Evolutionary conservation across 257 asterid species (phyloP), one percentile per base, ranked within the genome.

Genomic region (Echites panduratus): DNA sequence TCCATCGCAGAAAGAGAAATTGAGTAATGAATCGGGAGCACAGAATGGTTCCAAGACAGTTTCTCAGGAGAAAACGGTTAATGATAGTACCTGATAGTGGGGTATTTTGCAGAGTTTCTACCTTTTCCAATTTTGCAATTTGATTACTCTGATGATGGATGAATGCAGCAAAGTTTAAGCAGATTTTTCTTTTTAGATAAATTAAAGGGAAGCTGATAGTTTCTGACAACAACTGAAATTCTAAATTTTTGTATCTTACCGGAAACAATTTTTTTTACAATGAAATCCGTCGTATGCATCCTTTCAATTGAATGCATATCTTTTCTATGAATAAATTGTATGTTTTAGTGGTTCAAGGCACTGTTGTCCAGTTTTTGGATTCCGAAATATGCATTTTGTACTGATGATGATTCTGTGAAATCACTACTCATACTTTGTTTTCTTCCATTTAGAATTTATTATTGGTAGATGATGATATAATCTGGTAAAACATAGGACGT

Each of bases 171-270:
- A 80, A 38, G 27, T 44, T 73, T 67, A 53, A 44, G 58, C 79
- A 67, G 62, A 75, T 69, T 54, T 73, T 68, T 71, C 72, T 66
- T 54, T 70, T 63, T 76, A 79, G 78, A 76, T 74, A 70, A 79
- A 76, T 41, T 70, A 17, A 70, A 73, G 38, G 74, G 73, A 63
- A 43, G 81, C 47, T 69, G 72, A 53, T 70, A 58, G 63, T 69
- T 78, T 81, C 52, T 54, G 69, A 62, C 66, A 35, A 49, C 68
- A 41, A 72, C 72, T 80, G 64, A 57, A 73, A 49, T 72, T 68
- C 79, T 71, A 77, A 80, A 81, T 86, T 81, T 74, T 35, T 78
- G 79, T 77, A 72, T 70, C 65, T 50, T 40, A 27, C 11, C 43
- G 27, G 22, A 13, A 22, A 26, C 27, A 38, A 56, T 40, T 17